phyloP scores from a whole-genome alignment of 2,329 filamentous ascomycete genomes.

The Sphaceloma murrayae region DNA sequence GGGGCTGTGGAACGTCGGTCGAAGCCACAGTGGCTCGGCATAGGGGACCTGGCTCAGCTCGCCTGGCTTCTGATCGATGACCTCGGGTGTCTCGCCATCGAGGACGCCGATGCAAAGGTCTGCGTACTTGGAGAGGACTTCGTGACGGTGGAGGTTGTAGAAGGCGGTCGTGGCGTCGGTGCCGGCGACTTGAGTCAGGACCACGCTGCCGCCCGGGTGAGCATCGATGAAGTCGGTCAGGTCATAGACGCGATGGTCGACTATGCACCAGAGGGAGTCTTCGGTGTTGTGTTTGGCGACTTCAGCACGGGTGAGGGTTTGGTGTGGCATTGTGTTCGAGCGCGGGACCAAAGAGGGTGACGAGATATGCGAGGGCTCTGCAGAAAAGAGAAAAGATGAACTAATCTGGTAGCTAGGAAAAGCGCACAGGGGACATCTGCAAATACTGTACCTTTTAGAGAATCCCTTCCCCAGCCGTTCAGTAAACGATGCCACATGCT shows the following conservation, averaged over 20 bases:
- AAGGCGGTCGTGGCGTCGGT: conserved; percentile 73
- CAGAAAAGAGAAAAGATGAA: too few relatives aligned
- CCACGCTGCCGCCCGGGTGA: conserved; percentile 72
- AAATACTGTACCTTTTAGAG: not conserved
- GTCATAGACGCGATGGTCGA: conserved; percentile 83
- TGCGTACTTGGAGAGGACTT: conserved; percentile 74
- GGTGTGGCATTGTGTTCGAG: conserved; percentile 5
- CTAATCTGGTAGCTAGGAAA: not conserved
- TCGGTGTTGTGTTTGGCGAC: conserved; percentile 68
- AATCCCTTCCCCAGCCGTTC: not conserved
- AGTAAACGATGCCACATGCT: conserved; percentile 2
- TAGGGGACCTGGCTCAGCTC: conserved; percentile 72
- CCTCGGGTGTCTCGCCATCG: conserved; percentile 62
- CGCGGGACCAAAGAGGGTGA: too few relatives aligned
- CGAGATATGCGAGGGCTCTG: too few relatives aligned
- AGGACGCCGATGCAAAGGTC: conserved; percentile 66
- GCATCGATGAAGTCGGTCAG: conserved; percentile 75
- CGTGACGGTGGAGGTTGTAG: conserved; percentile 86
- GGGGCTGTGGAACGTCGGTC: conserved; percentile 64
- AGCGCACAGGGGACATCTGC: not conserved
- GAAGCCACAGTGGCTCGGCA: conserved; percentile 75
- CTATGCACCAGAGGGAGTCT: conserved; percentile 71
- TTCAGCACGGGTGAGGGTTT: conserved; percentile 38
- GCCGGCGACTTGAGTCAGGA: conserved; percentile 71
- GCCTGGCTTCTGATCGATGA: conserved; percentile 59